phyloP scores from a whole-genome alignment of 1,284 basidiomycete genomes.

The Malassezia nana region DNA sequence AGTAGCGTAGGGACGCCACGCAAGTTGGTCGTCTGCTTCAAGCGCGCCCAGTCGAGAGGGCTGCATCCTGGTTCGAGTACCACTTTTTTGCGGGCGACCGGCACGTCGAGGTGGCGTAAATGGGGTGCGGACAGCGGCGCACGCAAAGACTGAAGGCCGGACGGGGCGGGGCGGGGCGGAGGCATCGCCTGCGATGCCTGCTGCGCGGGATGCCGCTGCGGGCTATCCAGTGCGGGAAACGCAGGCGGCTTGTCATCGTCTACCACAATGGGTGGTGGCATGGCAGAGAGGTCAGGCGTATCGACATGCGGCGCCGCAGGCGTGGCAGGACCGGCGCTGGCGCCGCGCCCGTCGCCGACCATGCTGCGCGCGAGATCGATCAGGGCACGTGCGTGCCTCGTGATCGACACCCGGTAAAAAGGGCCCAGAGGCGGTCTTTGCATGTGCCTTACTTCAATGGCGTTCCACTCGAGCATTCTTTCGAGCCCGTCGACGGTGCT shows the following conservation, averaged over 20 bases:
- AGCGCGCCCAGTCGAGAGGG: conserved; percentile 83
- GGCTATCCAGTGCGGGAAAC: conserved; percentile 70
- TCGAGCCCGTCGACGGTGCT: conserved; percentile 1
- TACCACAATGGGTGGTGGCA: background rate
- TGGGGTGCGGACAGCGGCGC: background rate
- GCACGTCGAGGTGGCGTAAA: conserved; percentile 16
- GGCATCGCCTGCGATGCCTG: conserved; percentile 24
- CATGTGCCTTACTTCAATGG: background rate
- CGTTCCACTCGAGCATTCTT: background rate
- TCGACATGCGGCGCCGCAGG: background rate
- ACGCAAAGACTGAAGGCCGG: background rate
- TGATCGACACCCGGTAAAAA: background rate
- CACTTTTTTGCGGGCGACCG: conserved; percentile 60
- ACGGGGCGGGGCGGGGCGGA: conserved; percentile 16
- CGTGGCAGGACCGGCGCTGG: background rate
- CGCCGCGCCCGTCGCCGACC: background rate
- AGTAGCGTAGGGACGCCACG: conserved; percentile 46
- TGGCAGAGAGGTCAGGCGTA: background rate
- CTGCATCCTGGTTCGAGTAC: conserved; percentile 82
- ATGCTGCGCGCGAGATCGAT: background rate
- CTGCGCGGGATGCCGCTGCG: conserved; percentile 56
- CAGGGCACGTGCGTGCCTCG: background rate
- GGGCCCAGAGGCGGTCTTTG: background rate
- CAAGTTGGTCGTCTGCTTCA: conserved; percentile 58
- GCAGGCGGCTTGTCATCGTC: conserved; percentile 62